A percentile compares a stretch with the other conserved stretches of the same genome.
Evolutionary conservation across 2,329 filamentous ascomycete species (phyloP).

Genomic region (Elsinoe perseae): DNA sequence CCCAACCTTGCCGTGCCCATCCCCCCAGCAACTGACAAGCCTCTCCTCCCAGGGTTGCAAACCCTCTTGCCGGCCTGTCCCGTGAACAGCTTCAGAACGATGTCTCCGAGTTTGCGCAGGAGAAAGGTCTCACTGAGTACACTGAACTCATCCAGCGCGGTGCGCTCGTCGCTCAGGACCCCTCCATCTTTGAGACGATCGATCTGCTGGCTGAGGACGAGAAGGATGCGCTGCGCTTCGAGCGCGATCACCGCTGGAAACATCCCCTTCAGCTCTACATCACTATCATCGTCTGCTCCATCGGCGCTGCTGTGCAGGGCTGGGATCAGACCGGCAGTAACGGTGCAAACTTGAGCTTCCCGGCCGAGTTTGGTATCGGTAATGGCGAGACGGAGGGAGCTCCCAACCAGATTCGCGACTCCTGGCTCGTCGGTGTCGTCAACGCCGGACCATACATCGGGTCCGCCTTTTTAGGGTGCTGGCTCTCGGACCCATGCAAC

Average conservation of each 20-base stretch:
- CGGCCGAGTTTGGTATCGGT: conserved; percentile 46
- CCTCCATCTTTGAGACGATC: conserved; percentile 54
- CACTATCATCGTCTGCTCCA: conserved; percentile 60
- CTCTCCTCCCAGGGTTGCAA: conserved; percentile 40
- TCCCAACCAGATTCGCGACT: conserved; percentile 38
- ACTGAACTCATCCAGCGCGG: conserved; percentile 56
- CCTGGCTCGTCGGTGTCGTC: conserved; percentile 58
- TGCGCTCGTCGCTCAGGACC: conserved; percentile 64
- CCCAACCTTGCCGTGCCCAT: background rate
- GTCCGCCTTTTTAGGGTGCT: conserved; percentile 14
- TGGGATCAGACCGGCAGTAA: conserved; percentile 45
- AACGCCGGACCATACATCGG: conserved; percentile 51
- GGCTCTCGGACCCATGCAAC: conserved; percentile 25
- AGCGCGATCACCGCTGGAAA: conserved; percentile 58
- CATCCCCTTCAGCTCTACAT: conserved; percentile 54
- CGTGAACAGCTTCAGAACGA: conserved; percentile 44
- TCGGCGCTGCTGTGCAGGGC: conserved; percentile 59
- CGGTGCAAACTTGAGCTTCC: conserved; percentile 54
- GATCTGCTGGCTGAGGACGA: conserved; percentile 53
- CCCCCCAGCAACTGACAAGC: conserved; percentile 6
- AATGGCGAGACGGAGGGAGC: conserved; percentile 7
- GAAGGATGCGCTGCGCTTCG: conserved; percentile 51
- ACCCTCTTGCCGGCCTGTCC: conserved; percentile 50
- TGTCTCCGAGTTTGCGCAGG: conserved; percentile 55
- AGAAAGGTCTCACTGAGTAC: conserved; percentile 53